Percentiles rank a stretch among this genome's conserved stretches.
Evolutionary conservation across 345 rosid genomes (phyloP).

Genomic region (Eutrema japonicum): DNA sequence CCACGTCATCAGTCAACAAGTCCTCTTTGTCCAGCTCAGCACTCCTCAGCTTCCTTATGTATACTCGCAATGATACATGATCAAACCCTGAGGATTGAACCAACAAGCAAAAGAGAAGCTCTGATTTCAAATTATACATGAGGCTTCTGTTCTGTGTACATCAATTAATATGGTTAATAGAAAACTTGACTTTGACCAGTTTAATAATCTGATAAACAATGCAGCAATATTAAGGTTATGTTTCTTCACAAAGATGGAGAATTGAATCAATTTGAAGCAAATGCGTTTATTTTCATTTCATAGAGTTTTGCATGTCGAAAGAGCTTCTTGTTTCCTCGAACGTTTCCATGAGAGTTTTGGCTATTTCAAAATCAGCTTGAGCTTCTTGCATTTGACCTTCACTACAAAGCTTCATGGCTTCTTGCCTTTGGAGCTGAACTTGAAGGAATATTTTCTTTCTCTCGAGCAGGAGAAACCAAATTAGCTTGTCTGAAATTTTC

Average conservation of each 20-base stretch:
- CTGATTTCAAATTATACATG: neutral
- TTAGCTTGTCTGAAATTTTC: constrained; percentile 36
- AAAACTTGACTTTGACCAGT: neutral
- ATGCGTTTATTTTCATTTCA: constrained; percentile 69
- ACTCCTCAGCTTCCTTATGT: too few species aligned
- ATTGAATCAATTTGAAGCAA: constrained; percentile 42
- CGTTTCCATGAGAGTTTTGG: constrained; percentile 86
- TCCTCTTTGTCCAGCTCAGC: too few species aligned
- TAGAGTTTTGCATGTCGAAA: constrained; percentile 69
- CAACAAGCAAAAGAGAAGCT: neutral
- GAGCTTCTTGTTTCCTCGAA: constrained; percentile 89
- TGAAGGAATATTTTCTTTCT: constrained; percentile 52
- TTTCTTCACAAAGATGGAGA: neutral
- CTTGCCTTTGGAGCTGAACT: constrained; percentile 62
- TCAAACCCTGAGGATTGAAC: too few species aligned
- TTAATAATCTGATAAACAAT: neutral
- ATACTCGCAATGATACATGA: too few species aligned
- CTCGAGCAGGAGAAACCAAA: constrained; percentile 39
- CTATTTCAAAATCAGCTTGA: constrained; percentile 85
- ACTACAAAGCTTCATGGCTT: constrained; percentile 83
- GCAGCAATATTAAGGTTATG: constrained; percentile 4
- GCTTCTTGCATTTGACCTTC: constrained; percentile 87
- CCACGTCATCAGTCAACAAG: too few species aligned
- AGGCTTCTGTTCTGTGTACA: constrained; percentile 11
- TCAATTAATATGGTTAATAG: neutral